Base-by-base conservation (phyloP, 164 flowering plant genomes). In the Protea cynaroides region DNA sequence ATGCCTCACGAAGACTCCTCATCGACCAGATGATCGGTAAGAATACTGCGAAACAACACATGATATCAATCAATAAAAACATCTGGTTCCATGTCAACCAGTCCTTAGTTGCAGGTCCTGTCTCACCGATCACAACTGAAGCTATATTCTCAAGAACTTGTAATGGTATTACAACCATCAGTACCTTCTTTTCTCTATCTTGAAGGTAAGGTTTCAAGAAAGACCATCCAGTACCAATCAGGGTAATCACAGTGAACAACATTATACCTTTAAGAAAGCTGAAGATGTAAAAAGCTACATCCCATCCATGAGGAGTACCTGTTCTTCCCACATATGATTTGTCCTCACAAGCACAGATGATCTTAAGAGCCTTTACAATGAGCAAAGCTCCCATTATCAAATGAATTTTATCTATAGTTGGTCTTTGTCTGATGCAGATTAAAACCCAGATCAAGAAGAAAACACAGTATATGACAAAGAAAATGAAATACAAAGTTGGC, bases 11-110 rank as follows among this genome's bases (percentile, higher is more conserved):
- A 29, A 75, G 69, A 52, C 61, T 58, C 15, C 58, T 52, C 0
- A 75, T 71, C 25, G 75, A 75, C 78, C 78, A 75, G 34, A 75
- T 19, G 36, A 75, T 69, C 1, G 75, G 75, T 21, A 72, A 12
- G n/a, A 49, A 49, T 4, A 49, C 52, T 0, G 19, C 18, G 18
- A 15, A 49, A 49, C 52, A 49, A 46, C 75, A 72, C 0, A 51
- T 51, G 1, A 75, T 40, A 17, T 75, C 79, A 7, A 72, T 40
- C 25, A 65, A 47, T 58, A 75, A 47, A 36, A 75, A 69, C 13
- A 63, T 25, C 23, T 72, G 73, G 51, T 69, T 75, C 79, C 75
- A 72, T 3, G 72, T 29, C 64, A 65, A 22, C 75, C 72, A 71
- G 43, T 75, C 72, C 37, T 65, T 62, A 0, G 70, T 65, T 11